Conservation (phyloP, 495 filamentous ascomycete genomes). For the Aspergillus sclerotiicarbonarius region DNA sequence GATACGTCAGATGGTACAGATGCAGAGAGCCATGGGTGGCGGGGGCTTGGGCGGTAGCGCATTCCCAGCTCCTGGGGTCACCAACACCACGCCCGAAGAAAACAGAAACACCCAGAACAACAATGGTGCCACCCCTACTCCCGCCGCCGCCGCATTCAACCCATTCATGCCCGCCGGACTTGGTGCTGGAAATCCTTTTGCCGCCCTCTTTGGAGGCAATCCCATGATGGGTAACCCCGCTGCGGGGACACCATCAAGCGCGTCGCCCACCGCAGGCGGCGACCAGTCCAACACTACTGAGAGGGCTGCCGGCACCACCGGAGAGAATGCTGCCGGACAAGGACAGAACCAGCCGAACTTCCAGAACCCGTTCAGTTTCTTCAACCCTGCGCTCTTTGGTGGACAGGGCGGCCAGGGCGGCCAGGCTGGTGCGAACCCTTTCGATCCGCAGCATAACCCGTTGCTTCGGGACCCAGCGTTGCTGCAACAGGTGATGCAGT, state of each 20-base stretch:
- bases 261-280: slow-evolving; percentile 18
- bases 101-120: slow-evolving; percentile 42
- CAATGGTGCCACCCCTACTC: slow-evolving; percentile 14
- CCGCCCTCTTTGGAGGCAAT: slow-evolving; percentile 59
- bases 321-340: slow-evolving; percentile 26
- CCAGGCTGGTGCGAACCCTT: slow-evolving; percentile 41
- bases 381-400: slow-evolving; percentile 46
- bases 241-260: slow-evolving; percentile 9
- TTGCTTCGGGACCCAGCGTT: slow-evolving; percentile 50
- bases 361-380: slow-evolving; percentile 53
- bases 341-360: slow-evolving; percentile 29
- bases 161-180: slow-evolving; percentile 42
- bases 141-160: slow-evolving; percentile 26
- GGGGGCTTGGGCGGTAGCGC: slow-evolving; percentile 47
- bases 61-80: slow-evolving; percentile 88
- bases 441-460: slow-evolving; percentile 47
- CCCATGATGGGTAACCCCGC: slow-evolving; percentile 30
- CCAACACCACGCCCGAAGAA: slow-evolving; percentile 62
- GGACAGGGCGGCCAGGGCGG: slow-evolving; percentile 27
- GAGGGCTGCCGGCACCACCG: slow-evolving; percentile 21
- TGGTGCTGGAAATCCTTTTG: slow-evolving; percentile 69
- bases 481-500: slow-evolving; percentile 48
- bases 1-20: slow-evolving; percentile 72
- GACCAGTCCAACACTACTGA: slow-evolving; percentile 24
- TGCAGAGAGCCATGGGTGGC: slow-evolving; percentile 71